Evolutionary conservation across 495 filamentous ascomycete species (phyloP).

Genomic region (Cryomyces minteri): DNA sequence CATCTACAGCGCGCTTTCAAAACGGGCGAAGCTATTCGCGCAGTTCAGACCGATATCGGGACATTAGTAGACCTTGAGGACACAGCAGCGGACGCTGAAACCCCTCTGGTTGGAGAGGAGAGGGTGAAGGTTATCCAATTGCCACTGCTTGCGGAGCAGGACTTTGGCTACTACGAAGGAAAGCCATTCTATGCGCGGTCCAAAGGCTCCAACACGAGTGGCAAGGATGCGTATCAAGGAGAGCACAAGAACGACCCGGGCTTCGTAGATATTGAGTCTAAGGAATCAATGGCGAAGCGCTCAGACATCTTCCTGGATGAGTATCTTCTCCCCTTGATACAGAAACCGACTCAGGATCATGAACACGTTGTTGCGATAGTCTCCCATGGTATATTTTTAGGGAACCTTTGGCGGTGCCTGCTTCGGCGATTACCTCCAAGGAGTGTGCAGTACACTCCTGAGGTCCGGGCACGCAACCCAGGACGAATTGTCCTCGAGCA

Average conservation of each 20-base stretch:
- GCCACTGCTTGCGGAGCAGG: constrained; percentile 44
- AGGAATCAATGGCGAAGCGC: constrained; percentile 43
- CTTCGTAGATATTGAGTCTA: constrained; percentile 35
- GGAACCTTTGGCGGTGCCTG: constrained; percentile 43
- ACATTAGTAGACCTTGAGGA: background rate
- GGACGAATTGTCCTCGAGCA: constrained; percentile 16
- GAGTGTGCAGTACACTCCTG: constrained; percentile 16
- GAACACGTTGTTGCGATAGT: constrained; percentile 40
- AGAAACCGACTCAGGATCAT: constrained; percentile 9
- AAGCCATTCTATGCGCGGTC: constrained; percentile 23
- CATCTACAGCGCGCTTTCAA: constrained; percentile 52
- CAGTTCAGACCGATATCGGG: constrained; percentile 22
- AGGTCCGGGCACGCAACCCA: constrained; percentile 7
- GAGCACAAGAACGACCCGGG: constrained; percentile 17
- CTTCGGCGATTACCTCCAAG: constrained; percentile 30
- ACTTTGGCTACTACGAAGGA: constrained; percentile 55
- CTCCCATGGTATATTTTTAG: constrained; percentile 65
- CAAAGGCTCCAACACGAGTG: constrained; percentile 3
- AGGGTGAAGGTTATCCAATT: constrained; percentile 25
- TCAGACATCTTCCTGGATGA: constrained; percentile 41
- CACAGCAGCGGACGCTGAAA: background rate
- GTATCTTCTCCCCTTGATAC: constrained; percentile 38
- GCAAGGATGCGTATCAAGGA: constrained; percentile 7
- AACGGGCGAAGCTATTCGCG: constrained; percentile 47
- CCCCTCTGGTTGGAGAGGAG: no score